phyloP scores from a whole-genome alignment of 164 flowering plant species.

The grape (Vitis vinifera) region DNA sequence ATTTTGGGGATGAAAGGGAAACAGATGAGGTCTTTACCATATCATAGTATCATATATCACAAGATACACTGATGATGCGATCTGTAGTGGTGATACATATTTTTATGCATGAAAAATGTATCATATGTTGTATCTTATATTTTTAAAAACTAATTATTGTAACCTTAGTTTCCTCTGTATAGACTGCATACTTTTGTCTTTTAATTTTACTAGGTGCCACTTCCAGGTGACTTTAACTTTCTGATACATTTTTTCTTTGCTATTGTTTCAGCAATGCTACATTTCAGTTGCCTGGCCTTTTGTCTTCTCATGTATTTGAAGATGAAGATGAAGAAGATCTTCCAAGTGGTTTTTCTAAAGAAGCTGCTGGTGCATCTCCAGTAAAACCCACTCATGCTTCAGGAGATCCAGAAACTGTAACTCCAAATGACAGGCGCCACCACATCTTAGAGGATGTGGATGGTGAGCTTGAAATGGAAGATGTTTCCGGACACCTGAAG shows the following conservation, averaged over 20 bases:
- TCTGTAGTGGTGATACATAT: too few species aligned
- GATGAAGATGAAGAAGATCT: conserved; percentile 61
- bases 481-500: conserved; percentile 66
- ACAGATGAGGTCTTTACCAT: too few species aligned
- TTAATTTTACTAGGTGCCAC: not conserved
- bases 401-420: conserved; percentile 41
- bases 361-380: conserved; percentile 33
- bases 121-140: too few species aligned
- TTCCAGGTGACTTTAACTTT: not conserved
- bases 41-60: too few species aligned
- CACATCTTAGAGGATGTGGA: conserved; percentile 77
- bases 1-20: too few species aligned
- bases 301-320: conserved; percentile 67
- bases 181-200: not conserved
- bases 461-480: conserved; percentile 97
- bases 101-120: too few species aligned
- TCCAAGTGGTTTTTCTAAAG: conserved; percentile 40
- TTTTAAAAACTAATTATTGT: too few species aligned
- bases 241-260: conserved; percentile 12
- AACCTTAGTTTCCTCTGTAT: too few species aligned
- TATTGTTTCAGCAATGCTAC: conserved; percentile 76
- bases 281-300: conserved; percentile 88
- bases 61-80: too few species aligned
- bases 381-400: conserved; percentile 23
- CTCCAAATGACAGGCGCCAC: conserved; percentile 71